Evolutionary conservation across 371 early-diverging fungal species (phyloP).

Genomic region (Gilbertella persicaria): DNA sequence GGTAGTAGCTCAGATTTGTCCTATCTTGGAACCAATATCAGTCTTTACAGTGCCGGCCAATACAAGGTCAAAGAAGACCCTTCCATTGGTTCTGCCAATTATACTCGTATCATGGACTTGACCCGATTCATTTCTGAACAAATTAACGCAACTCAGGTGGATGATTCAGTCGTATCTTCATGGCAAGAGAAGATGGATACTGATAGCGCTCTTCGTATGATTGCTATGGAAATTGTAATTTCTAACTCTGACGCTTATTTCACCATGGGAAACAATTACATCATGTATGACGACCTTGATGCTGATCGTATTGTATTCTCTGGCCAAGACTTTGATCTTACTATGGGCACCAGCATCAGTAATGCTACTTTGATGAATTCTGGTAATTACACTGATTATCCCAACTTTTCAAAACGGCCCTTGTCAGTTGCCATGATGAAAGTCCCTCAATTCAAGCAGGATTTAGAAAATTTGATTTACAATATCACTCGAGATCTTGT

Average conservation of each 20-base stretch:
- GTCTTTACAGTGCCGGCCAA: slow-evolving; percentile 10
- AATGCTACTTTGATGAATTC: too few species aligned
- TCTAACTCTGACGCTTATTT: slow-evolving; percentile 27
- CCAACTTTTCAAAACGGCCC: slow-evolving; percentile 24
- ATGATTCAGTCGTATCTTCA: slow-evolving; percentile 1
- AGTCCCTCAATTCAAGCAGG: slow-evolving; percentile 18
- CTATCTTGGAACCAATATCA: slow-evolving; percentile 25
- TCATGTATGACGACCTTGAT: slow-evolving; percentile 26
- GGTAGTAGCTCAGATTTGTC: slow-evolving; percentile 10
- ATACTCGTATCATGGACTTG: slow-evolving; percentile 15
- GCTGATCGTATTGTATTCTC: slow-evolving; percentile 22
- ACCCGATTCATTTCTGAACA: slow-evolving; percentile 17
- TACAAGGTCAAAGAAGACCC: slow-evolving; percentile 13
- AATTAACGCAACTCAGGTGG: background rate
- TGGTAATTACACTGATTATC: too few species aligned
- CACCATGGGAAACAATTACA: slow-evolving; percentile 33
- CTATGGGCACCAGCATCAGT: slow-evolving; percentile 26
- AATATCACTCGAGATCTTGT: slow-evolving; percentile 10
- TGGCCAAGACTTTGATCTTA: slow-evolving; percentile 33
- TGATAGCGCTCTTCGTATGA: slow-evolving; percentile 12
- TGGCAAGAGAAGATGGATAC: slow-evolving; percentile 16
- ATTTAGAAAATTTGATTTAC: slow-evolving; percentile 8
- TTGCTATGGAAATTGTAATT: slow-evolving; percentile 17
- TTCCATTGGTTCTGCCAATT: slow-evolving; percentile 2
- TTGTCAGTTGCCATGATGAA: slow-evolving; percentile 19